Evolutionary conservation across 176 grass and related monocot species (phyloP), one percentile per base, ranked within the genome.

Genomic region (Echinochloa phyllopogon): DNA sequence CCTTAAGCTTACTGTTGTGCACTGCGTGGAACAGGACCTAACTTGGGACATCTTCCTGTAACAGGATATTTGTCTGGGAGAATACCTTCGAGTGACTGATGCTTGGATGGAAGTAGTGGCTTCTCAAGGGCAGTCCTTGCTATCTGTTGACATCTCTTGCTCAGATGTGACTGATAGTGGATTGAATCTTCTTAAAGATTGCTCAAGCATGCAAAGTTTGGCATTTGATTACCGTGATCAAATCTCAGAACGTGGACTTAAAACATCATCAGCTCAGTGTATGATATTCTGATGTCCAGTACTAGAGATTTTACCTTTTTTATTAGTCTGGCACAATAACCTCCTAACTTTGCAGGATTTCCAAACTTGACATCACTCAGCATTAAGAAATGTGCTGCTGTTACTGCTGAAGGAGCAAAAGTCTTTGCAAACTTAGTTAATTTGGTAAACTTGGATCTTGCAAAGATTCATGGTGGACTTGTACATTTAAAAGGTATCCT

Each of bases 81-180:
- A 99, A 36, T 96, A 99, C 65, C 92, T 86, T 76, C 91, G 92
- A 86, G 97, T 99, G 53, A 92, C 90, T 72, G 97, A 99, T 86
- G 81, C 86, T 90, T 99, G 97, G 97, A 92, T 99, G 88, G 87
- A 81, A 58, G 70, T 92, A 70, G 80, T 96, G 58, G 88, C 91
- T 91, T 96, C 92, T 78, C 97, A 99, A 86, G 93, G 91, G 70
- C 78, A 89, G 41, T 96, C 97, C 37, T 93, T 99, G 76, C 76
- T 99, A 64, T 96, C 97, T 52, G 92, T 96, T 76, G 97, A 99
- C 59, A 82, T 99, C 57, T 94, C 94, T 89, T 96, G 86, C 80
- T 96, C 97, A 59, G 94, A 99, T 81, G 94, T 99, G 43, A 92
- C 97, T 18, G 91, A 96, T 88, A 75, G 44, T 75, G 97, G 94